phyloP scores from a whole-genome alignment of 2,329 filamentous ascomycete species.

The Apiospora rasikravindrae region DNA sequence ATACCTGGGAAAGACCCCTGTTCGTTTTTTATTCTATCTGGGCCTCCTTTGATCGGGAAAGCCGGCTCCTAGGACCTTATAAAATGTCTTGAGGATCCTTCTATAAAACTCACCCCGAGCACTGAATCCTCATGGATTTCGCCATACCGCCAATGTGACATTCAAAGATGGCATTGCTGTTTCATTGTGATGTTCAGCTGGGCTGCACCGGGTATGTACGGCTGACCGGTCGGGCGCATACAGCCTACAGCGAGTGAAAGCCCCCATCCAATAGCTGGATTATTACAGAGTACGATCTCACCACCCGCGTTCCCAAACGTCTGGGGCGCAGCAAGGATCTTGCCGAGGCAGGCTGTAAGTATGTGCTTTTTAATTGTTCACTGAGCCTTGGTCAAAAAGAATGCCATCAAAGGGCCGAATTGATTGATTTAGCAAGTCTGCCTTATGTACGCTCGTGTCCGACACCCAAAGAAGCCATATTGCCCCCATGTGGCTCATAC shows the following conservation, averaged over 20 bases:
- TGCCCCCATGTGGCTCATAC: background rate
- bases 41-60: background rate
- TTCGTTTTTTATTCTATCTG: background rate
- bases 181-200: background rate
- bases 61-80: background rate
- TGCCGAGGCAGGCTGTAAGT: background rate
- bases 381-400: background rate
- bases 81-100: background rate
- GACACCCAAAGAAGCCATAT: background rate
- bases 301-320: background rate
- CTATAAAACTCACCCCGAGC: background rate
- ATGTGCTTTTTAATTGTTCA: background rate
- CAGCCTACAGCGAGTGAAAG: background rate
- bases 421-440: background rate
- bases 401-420: background rate
- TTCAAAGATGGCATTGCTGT: background rate
- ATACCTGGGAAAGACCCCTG: background rate
- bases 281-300: background rate
- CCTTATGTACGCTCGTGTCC: background rate
- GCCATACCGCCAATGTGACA: background rate
- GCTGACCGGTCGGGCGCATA: background rate
- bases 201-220: background rate
- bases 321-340: background rate
- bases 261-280: background rate
- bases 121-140: background rate